Conservation (phyloP, 1,284 basidiomycete species). For the Sporisorium sorghi region DNA sequence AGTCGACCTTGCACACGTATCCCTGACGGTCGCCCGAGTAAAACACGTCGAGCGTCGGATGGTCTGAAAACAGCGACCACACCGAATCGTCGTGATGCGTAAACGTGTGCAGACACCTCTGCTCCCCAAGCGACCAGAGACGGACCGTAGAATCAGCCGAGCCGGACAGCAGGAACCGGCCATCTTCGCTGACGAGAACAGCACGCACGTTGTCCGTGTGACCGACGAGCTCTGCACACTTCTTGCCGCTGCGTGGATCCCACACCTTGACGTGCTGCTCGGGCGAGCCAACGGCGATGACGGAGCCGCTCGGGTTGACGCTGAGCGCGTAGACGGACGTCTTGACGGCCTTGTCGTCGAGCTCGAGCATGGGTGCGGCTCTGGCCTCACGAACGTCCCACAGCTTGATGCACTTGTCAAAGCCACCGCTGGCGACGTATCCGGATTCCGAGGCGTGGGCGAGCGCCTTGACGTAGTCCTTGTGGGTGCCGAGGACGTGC, state of each 20-base stretch:
- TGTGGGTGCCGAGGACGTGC: slow-evolving; percentile 83
- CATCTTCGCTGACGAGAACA: slow-evolving; percentile 87
- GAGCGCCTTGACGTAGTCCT: slow-evolving; percentile 88
- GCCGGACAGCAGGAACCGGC: slow-evolving; percentile 74
- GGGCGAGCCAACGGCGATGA: slow-evolving; percentile 88
- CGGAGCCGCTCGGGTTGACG: slow-evolving; percentile 78
- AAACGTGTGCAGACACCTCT: slow-evolving; percentile 94
- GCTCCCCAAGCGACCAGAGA: slow-evolving; percentile 90
- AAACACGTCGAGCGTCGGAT: slow-evolving; percentile 89
- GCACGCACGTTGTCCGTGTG: slow-evolving; percentile 96
- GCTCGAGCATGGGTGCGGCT: slow-evolving; percentile 58
- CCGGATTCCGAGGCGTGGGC: slow-evolving; percentile 55
- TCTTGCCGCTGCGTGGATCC: slow-evolving; percentile 78
- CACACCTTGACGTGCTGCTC: slow-evolving; percentile 89
- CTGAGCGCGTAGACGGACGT: slow-evolving; percentile 69
- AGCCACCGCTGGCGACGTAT: slow-evolving; percentile 84
- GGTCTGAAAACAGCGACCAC: slow-evolving; percentile 89
- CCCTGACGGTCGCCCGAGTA: slow-evolving; percentile 95
- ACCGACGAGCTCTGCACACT: slow-evolving; percentile 72
- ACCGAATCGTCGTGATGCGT: slow-evolving; percentile 94
- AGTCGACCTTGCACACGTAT: slow-evolving; percentile 87
- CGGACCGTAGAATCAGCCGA: slow-evolving; percentile 78
- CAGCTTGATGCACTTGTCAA: slow-evolving; percentile 90
- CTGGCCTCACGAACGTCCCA: slow-evolving; percentile 75
- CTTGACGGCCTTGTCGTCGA: slow-evolving; percentile 45